Evolutionary conservation across 1,139 yeast genomes (phyloP), one percentile per base, ranked within the genome.

Genomic region (Taphrina betulina): DNA sequence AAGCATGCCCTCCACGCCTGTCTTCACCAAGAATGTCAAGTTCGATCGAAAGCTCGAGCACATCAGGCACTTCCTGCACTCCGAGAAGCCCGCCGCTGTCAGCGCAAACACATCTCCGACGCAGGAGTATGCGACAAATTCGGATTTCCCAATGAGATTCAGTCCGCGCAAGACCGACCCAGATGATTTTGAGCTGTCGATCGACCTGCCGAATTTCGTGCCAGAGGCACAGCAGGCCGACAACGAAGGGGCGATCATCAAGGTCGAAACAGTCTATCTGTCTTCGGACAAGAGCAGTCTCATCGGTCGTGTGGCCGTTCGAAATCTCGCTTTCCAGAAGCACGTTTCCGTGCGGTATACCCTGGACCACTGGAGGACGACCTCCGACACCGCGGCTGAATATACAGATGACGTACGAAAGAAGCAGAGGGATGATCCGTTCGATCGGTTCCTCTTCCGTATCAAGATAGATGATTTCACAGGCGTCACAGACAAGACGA

Each of bases 31-130:
- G 66, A 81, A 77, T 62, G 95, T 87, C 23, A 92, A 87, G 68
- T 87, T 87, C 69, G 94, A 90, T 41, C 77, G 78, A 41, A 75
- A 73, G 51, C 67, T 79, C 50, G 82, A 75, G 62, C 88, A 85
- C 63, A 80, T 86, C 34, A 76, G 85, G 50, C 85, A 84, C 66
- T 87, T 88, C 69, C 76, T 81, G 62, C 78, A 82, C 63, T 74
- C 78, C 45, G 95, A 87, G 66, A 78, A 76, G 53, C 95, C 95
- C 17, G 73, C 79, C 1, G 89, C 94, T 1, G 86, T 87, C 22
- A 79, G 85, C 52, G 84, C 83, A 1, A 74, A 76, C 40, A 78
- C 78, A 59, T 80, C 88, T 0, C 90, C 92, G 12, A 67, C 66
- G 3, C 68, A 63, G 41, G 67, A 65, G 34, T 43, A 46, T 35